Evolutionary conservation across 257 asterid species (phyloP).

Genomic region (Capsicum pubescens): DNA sequence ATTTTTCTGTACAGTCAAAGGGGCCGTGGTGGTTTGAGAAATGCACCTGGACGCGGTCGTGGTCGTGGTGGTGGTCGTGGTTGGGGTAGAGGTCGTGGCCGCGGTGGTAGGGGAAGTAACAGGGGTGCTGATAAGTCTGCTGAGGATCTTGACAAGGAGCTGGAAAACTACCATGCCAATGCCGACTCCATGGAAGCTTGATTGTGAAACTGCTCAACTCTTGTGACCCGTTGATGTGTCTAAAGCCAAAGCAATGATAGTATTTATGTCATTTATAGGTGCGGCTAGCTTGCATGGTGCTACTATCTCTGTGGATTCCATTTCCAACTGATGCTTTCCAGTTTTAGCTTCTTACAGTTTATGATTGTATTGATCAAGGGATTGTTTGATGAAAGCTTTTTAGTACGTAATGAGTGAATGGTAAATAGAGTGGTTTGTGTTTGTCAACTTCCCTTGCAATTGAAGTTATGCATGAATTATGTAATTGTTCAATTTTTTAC

Average conservation of each 20-base stretch:
- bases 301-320: not conserved
- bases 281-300: not conserved
- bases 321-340: not conserved
- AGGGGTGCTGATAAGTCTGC: slow-evolving; percentile 64
- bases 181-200: slow-evolving; percentile 73
- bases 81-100: slow-evolving; percentile 41
- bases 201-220: not conserved
- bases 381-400: not conserved
- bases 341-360: slow-evolving; percentile 13
- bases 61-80: slow-evolving; percentile 42
- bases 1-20: slow-evolving; percentile 43
- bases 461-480: not conserved
- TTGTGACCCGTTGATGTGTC: not conserved
- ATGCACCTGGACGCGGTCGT: slow-evolving; percentile 43
- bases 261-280: no score
- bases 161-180: slow-evolving; percentile 80
- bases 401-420: not conserved
- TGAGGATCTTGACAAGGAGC: slow-evolving; percentile 89
- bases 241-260: no score
- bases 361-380: slow-evolving; percentile 9
- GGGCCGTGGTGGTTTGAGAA: slow-evolving; percentile 57
- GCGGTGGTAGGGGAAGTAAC: slow-evolving; percentile 60
- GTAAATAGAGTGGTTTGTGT: slow-evolving; percentile 3
- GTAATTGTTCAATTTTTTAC: not conserved
- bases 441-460: not conserved